Base-by-base conservation (phyloP, 768 basidiomycete genomes). In the Inosperma sp. region DNA sequence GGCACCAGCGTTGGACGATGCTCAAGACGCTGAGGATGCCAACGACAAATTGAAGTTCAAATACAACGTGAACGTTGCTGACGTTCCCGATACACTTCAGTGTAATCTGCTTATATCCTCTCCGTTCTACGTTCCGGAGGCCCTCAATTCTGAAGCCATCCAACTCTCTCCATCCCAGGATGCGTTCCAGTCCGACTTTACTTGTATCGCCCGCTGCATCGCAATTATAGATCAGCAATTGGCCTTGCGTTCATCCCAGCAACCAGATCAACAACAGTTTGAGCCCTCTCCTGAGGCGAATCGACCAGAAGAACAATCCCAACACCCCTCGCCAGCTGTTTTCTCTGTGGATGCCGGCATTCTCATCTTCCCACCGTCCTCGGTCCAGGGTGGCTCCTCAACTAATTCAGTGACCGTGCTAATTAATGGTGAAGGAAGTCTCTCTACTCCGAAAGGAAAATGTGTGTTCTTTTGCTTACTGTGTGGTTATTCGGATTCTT, bases 401-500 rank as follows among this genome's bases (percentile, higher is more conserved):
- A 70, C 70, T 2, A 70, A 72, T 8, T 75, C 82, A 3, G 84
- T 80, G 3, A 83, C 82, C 40, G 81, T 76, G 1, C 65, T 93
- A 27, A 69, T 87, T 17, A 79, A 82, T 1, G 92, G 91, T 2
- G 80, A 84, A 60, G 83, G 80, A 7, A 84, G 84, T 12, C 71
- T 90, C 70, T 83, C 86, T 4, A 76, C 86, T 17, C 92, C 92
- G 0, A 69, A 73, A 42, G 86, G 81, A 2, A 84, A 83, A 75
- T 87, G 88, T 86, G 59, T 59, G 83, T 55, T 9, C 6, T n/a
- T 16, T 40, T 22, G 47, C 29, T 49, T 37, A 45, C 25, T 16
- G 46, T 47, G 37, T 40, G 27, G 17, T 40, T 31, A 25, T n/a
- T 31, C 13, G 19, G 34, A 35, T 14, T 30, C 30, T 29, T 21